Percentiles rank a stretch among this genome's conserved stretches.
phyloP scores from a whole-genome alignment of 192 early-diverging fungal species.

The Coemansia sp. region DNA sequence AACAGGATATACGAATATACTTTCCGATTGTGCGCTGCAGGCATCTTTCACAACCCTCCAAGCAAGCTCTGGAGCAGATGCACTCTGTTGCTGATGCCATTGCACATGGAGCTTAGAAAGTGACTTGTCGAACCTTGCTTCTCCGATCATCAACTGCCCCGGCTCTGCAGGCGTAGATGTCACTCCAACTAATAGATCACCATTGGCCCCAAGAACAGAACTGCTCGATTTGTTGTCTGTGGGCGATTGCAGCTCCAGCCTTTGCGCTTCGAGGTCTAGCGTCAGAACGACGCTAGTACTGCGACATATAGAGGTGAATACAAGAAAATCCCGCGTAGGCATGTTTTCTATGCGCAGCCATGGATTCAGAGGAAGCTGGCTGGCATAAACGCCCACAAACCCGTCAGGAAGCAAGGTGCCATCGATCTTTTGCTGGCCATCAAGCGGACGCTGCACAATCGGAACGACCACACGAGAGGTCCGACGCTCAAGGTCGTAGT shows the following conservation, averaged over 20 bases:
- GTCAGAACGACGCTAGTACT: conserved; percentile 41
- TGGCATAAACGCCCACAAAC: conserved; percentile 74
- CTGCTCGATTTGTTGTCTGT: conserved; percentile 52
- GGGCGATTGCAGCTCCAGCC: conserved; percentile 59
- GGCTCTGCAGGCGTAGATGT: conserved; percentile 62
- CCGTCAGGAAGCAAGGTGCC: conserved; percentile 39
- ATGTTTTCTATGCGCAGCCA: conserved; percentile 20
- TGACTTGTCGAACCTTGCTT: background rate
- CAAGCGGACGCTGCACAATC: conserved; percentile 16
- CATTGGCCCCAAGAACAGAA: conserved; percentile 50
- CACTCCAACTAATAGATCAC: conserved; percentile 50
- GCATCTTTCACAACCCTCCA: conserved; percentile 21
- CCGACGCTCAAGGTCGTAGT: conserved; percentile 32
- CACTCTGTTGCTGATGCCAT: conserved; percentile 19
- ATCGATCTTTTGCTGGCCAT: conserved; percentile 12
- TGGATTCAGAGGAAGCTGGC: conserved; percentile 54
- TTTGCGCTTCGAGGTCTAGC: conserved; percentile 54
- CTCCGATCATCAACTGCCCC: conserved; percentile 44
- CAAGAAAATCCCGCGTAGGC: conserved; percentile 19
- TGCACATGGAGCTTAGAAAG: conserved; percentile 2
- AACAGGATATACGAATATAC: conserved; percentile 39
- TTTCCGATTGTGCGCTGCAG: conserved; percentile 13
- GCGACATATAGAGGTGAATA: conserved; percentile 46
- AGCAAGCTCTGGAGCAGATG: background rate
- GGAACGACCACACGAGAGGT: conserved; percentile 24